These are phyloP conservation scores for Secale cereale DNA, from an alignment of 176 grass and related monocot genomes.

Conservation along the genomic window DNA sequence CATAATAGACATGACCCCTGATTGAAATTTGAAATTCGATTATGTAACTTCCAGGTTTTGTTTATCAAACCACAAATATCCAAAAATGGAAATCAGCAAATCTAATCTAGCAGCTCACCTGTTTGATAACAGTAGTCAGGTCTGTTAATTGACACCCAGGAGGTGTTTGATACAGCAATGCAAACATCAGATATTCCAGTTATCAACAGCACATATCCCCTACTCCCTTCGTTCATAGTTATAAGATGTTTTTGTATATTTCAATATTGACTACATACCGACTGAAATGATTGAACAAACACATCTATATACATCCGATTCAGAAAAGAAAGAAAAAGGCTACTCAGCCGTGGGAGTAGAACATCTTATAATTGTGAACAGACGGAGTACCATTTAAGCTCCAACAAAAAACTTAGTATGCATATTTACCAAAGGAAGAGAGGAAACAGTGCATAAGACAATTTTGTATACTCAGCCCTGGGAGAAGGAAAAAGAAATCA, in stretches of 20 bases:
- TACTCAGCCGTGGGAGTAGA: background rate
- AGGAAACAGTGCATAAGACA: background rate
- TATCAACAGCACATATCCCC: background rate
- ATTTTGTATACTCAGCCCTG: constrained; percentile 36
- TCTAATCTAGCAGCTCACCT: background rate
- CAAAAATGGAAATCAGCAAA: background rate
- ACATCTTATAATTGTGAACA: background rate
- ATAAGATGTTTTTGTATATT: too few relatives aligned
- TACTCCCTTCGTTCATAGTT: too few relatives aligned
- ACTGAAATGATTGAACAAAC: too few relatives aligned
- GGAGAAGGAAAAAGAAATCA: constrained; percentile 32
- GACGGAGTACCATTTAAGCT: too few relatives aligned
- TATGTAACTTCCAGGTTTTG: too few relatives aligned
- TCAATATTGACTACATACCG: too few relatives aligned
- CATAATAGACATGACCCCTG: too few relatives aligned
- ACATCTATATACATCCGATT: background rate
- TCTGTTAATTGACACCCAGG: background rate
- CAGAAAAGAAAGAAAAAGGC: background rate
- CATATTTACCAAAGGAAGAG: background rate
- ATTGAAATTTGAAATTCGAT: too few relatives aligned
- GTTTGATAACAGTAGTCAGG: background rate
- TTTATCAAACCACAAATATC: background rate
- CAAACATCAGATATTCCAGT: background rate
- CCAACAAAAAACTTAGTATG: background rate
- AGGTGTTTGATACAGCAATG: background rate